Percentiles rank a stretch among this genome's conserved stretches.
Conservation (phyloP, 1,284 basidiomycete species). For the Boletus sp. region DNA sequence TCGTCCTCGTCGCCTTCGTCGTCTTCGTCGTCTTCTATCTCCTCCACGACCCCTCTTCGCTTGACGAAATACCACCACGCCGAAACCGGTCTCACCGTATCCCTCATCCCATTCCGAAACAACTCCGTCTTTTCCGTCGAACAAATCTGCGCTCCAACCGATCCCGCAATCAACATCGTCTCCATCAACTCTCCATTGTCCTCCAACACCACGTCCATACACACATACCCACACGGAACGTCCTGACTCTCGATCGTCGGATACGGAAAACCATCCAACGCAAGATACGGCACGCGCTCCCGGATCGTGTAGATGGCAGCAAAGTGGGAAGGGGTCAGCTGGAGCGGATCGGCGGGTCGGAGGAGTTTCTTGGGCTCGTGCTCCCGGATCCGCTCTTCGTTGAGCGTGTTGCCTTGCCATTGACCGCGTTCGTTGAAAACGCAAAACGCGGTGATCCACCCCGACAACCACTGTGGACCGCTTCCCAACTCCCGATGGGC, state of each 20-base stretch:
- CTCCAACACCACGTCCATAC: slow-evolving; percentile 37
- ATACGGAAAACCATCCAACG: slow-evolving; percentile 37
- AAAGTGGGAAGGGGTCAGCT: slow-evolving; percentile 27
- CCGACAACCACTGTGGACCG: slow-evolving; percentile 31
- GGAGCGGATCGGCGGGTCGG: slow-evolving; percentile 29
- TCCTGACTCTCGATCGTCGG: slow-evolving; percentile 30
- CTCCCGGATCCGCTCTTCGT: slow-evolving; percentile 30
- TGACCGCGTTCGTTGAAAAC: slow-evolving; percentile 33
- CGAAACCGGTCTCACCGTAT: slow-evolving; percentile 31
- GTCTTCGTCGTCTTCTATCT: background rate
- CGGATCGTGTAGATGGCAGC: slow-evolving; percentile 31
- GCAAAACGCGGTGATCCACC: slow-evolving; percentile 43
- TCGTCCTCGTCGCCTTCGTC: background rate
- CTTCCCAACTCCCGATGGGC: slow-evolving; percentile 26
- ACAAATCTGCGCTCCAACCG: slow-evolving; percentile 35
- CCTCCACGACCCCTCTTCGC: background rate
- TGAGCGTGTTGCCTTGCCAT: slow-evolving; percentile 35
- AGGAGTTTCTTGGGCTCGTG: slow-evolving; percentile 33
- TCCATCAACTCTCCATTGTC: slow-evolving; percentile 35
- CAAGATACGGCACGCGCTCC: slow-evolving; percentile 25
- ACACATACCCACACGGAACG: slow-evolving; percentile 36
- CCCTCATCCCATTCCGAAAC: slow-evolving; percentile 29
- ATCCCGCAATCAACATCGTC: slow-evolving; percentile 40
- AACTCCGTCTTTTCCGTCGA: slow-evolving; percentile 32
- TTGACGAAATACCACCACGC: slow-evolving; percentile 33